Base-by-base conservation (phyloP, 208 protist species). In the Wallacemonas collosoma region DNA sequence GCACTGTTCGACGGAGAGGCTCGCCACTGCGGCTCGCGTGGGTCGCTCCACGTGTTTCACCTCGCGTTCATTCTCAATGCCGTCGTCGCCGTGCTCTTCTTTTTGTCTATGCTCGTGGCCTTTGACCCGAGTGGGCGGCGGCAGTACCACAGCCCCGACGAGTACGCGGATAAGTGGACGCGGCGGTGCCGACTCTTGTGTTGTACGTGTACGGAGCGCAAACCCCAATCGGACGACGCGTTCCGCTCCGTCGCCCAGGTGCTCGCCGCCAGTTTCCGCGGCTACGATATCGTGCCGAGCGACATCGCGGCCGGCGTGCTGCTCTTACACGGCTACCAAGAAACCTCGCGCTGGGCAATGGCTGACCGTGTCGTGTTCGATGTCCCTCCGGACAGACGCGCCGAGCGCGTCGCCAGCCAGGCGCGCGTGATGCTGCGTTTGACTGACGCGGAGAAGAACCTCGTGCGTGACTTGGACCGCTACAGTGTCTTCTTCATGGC, bases 291-390 rank as follows among this genome's bases (percentile, higher is more conserved):
- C 57, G 93, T 95, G 11, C 88, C 87, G 43, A 93, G 85, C 69
- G 93, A 97, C 72, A 82, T 97, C 26, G 87, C 80, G 9, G 90
- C 93, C 0, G 93, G 93, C 15, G 76, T 93, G 54, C 76, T 97
- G n/a, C 77, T 97, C n/a, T 55, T 95, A 48, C 82, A 94, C 71
- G 85, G 79, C 38, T 83, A 87, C 50, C 93, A 97, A 65, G 68
- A 72, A 17, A 67, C 69, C 15, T 84, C 76, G 2, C 76, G 77
- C 61, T 75, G 76, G 38, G n/a, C 79, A 2, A 43, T 81, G 38
- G 50, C 70, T 8, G 40, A 53, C 1, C 60, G 60, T 47, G 72
- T 95, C 14, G 75, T 75, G 8, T 72, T 71, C 57, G 63, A 15
- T 0, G 3, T 48, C 15, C 58, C 72, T 14, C 44, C 26, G 17